Evolutionary conservation across 106 monocot species (phyloP).

Genomic region (Agapanthus africanus): DNA sequence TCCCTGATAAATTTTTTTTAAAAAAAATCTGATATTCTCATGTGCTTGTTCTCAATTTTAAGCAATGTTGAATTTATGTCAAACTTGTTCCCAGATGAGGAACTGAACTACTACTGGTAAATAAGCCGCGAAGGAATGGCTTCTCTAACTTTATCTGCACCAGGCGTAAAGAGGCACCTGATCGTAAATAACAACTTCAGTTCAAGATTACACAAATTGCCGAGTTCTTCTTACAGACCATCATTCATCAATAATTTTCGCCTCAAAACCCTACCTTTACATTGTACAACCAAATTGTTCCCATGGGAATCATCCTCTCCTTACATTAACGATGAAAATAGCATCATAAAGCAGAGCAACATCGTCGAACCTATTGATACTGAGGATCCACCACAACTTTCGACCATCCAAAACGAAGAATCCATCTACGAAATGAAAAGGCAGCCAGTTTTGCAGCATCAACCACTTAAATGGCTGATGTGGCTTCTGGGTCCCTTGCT

Average conservation of each 20-base stretch:
- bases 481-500: conserved; percentile 81
- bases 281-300: conserved; percentile 34
- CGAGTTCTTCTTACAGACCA: background rate
- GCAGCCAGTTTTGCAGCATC: conserved; percentile 9
- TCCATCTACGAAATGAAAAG: conserved; percentile 33
- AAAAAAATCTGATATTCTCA: too few relatives aligned
- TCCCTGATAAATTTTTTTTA: too few relatives aligned
- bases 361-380: conserved; percentile 45
- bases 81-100: conserved; percentile 4
- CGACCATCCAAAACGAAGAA: conserved; percentile 28
- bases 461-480: conserved; percentile 67
- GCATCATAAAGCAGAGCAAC: conserved; percentile 36
- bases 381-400: conserved; percentile 35
- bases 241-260: background rate
- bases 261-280: conserved; percentile 19
- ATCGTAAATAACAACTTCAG: conserved; percentile 8
- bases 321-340: conserved; percentile 19
- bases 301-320: conserved; percentile 63
- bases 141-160: conserved; percentile 16
- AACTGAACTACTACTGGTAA: background rate
- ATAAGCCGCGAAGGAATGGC: conserved; percentile 17
- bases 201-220: conserved; percentile 8
- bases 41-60: too few relatives aligned
- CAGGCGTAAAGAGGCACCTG: conserved; percentile 11
- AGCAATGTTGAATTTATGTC: background rate